Percentiles rank a stretch among this genome's conserved stretches.
Conservation (phyloP, 2,329 filamentous ascomycete genomes). For the Hypoxylon sp. region DNA sequence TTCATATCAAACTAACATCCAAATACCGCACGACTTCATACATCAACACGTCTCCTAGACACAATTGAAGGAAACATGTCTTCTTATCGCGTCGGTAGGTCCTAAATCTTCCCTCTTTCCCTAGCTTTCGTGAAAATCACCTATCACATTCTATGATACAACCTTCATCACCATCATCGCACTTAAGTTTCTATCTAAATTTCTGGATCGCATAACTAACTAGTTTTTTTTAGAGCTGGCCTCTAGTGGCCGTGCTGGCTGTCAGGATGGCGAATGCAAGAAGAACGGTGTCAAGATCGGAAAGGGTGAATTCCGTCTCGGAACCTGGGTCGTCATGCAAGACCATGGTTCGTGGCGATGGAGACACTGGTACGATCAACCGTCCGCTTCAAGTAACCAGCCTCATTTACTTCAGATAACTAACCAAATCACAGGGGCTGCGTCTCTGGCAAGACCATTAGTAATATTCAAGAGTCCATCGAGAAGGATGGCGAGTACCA, state of each 20-base stretch:
- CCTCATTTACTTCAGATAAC: constrained; percentile 7
- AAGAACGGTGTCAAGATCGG: constrained; percentile 76
- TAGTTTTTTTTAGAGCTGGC: constrained; percentile 72
- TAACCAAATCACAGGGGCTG: constrained; percentile 78
- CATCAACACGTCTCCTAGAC: constrained; percentile 23
- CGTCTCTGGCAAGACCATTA: constrained; percentile 81
- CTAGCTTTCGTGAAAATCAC: constrained; percentile 2
- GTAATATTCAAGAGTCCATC: constrained; percentile 73
- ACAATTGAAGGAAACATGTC: constrained; percentile 56
- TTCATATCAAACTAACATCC: constrained; percentile 8
- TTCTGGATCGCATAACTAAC: constrained; percentile 37
- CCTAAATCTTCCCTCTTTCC: constrained; percentile 17
- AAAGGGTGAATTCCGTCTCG: constrained; percentile 85
- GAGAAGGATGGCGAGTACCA: constrained; percentile 67
- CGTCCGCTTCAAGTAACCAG: constrained; percentile 8
- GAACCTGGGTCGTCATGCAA: constrained; percentile 76
- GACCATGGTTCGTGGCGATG: constrained; percentile 78
- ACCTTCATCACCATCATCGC: constrained; percentile 22
- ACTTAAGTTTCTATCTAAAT: constrained; percentile 33
- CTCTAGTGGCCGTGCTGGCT: constrained; percentile 79
- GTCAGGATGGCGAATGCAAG: constrained; percentile 82
- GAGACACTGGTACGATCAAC: constrained; percentile 82
- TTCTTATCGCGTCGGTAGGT: constrained; percentile 65
- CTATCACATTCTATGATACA: constrained; percentile 14
- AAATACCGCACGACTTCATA: constrained; percentile 17